Percentiles rank a stretch among this genome's conserved stretches.
Conservation (phyloP, 1,284 basidiomycete species). For the Kalmanozyma brasiliensis region DNA sequence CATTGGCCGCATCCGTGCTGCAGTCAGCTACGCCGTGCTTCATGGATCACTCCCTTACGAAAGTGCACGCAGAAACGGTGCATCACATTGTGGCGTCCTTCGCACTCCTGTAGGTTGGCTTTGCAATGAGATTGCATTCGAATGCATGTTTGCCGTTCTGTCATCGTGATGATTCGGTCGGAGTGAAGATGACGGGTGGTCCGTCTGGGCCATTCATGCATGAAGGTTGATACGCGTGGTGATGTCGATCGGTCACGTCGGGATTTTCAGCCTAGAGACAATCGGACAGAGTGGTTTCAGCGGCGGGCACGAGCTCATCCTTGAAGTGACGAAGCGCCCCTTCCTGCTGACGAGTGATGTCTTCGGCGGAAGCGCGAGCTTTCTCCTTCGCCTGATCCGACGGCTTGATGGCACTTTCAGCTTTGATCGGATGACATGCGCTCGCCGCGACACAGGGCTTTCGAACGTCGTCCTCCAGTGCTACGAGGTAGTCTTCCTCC, state of each 20-base stretch:
- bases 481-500: slow-evolving; percentile 28
- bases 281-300: slow-evolving; percentile 13
- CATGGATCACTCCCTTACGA: slow-evolving; percentile 3
- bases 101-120: not conserved
- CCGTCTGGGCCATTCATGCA: no score
- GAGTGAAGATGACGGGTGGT: no score
- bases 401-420: not conserved
- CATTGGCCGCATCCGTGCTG: no score
- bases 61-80: slow-evolving; percentile 19
- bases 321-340: slow-evolving; percentile 7
- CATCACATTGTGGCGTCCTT: slow-evolving; percentile 9
- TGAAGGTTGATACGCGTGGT: slow-evolving; percentile 7
- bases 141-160: no score
- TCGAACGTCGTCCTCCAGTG: slow-evolving; percentile 25
- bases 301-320: slow-evolving; percentile 7
- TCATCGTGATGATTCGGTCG: no score
- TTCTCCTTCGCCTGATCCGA: not conserved
- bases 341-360: not conserved
- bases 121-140: no score
- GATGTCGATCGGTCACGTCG: not conserved
- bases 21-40: slow-evolving; percentile 24
- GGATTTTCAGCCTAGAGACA: slow-evolving; percentile 4
- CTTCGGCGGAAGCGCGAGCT: not conserved
- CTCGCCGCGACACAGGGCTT: slow-evolving; percentile 5
- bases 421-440: not conserved